Conservation (phyloP, 2,329 filamentous ascomycete species). For the Ascochyta clinopodiicola region DNA sequence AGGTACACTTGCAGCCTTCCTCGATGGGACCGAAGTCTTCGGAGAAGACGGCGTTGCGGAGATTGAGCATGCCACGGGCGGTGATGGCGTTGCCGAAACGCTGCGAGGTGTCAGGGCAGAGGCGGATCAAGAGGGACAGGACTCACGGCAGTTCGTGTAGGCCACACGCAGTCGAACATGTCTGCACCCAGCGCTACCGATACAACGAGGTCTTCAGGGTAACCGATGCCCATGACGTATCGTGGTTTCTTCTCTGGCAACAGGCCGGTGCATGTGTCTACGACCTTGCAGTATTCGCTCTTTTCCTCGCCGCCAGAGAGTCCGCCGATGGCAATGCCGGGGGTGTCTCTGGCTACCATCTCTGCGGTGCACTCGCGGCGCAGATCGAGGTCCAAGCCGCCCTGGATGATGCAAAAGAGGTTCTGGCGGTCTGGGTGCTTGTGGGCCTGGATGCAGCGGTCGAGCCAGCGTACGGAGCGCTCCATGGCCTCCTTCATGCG, state of each 20-base stretch:
- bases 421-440: constrained; percentile 84
- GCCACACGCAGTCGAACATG: constrained; percentile 99
- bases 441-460: constrained; percentile 91
- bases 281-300: constrained; percentile 87
- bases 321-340: constrained; percentile 95
- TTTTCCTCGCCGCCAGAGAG: constrained; percentile 96
- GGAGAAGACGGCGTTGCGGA: constrained; percentile 77
- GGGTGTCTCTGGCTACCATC: constrained; percentile 91
- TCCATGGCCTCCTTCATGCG: constrained; percentile 96
- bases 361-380: constrained; percentile 80
- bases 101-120: constrained; percentile 35
- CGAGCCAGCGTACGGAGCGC: constrained; percentile 92
- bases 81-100: constrained; percentile 96
- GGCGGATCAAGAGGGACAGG: neutral
- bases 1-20: constrained; percentile 78
- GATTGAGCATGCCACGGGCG: constrained; percentile 77
- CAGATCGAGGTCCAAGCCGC: constrained; percentile 87
- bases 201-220: constrained; percentile 93
- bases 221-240: constrained; percentile 99
- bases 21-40: constrained; percentile 85
- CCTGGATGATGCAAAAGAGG: constrained; percentile 98
- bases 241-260: constrained; percentile 92
- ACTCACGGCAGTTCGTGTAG: constrained; percentile 82
- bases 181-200: constrained; percentile 93
- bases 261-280: constrained; percentile 81